A percentile compares a stretch with the other conserved stretches of the same genome.
phyloP scores from a whole-genome alignment of 495 filamentous ascomycete genomes.

The Penicillium bialowiezense region DNA sequence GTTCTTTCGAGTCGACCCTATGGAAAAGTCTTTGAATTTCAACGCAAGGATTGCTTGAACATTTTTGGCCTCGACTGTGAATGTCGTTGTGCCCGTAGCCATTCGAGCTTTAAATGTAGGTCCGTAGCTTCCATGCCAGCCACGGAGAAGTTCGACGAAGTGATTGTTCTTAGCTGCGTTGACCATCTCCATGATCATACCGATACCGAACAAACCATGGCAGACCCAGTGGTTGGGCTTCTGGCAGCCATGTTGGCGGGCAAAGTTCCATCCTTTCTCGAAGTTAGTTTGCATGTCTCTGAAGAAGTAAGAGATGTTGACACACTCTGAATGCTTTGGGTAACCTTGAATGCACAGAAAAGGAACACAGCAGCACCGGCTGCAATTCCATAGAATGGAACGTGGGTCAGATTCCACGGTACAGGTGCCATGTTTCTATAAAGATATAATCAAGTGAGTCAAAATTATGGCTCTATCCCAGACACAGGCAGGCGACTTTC shows the following conservation, averaged over 20 bases:
- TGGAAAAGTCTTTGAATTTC: slow-evolving; percentile 58
- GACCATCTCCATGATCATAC: slow-evolving; percentile 5
- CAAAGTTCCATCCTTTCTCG: slow-evolving; percentile 13
- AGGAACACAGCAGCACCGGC: not conserved
- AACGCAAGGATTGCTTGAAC: slow-evolving; percentile 59
- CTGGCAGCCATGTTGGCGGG: slow-evolving; percentile 9
- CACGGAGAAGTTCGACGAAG: slow-evolving; percentile 5
- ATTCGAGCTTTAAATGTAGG: slow-evolving; percentile 8
- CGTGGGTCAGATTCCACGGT: not conserved
- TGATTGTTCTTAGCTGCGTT: not conserved
- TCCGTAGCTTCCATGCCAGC: slow-evolving; percentile 12
- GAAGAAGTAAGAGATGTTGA: too few relatives aligned
- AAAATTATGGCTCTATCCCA: too few relatives aligned
- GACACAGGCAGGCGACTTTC: not conserved
- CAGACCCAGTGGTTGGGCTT: not conserved
- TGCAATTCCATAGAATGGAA: not conserved
- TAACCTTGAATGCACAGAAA: not conserved
- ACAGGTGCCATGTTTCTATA: not conserved
- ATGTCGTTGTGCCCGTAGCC: slow-evolving; percentile 29
- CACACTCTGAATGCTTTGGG: not conserved
- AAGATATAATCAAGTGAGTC: not conserved
- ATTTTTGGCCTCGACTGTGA: slow-evolving; percentile 61
- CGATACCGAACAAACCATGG: slow-evolving; percentile 3
- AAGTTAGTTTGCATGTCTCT: too few relatives aligned
- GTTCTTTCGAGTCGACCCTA: slow-evolving; percentile 47